Evolutionary conservation across 352 stramenopile species (phyloP).

Genomic region (Phytophthora fragariae): DNA sequence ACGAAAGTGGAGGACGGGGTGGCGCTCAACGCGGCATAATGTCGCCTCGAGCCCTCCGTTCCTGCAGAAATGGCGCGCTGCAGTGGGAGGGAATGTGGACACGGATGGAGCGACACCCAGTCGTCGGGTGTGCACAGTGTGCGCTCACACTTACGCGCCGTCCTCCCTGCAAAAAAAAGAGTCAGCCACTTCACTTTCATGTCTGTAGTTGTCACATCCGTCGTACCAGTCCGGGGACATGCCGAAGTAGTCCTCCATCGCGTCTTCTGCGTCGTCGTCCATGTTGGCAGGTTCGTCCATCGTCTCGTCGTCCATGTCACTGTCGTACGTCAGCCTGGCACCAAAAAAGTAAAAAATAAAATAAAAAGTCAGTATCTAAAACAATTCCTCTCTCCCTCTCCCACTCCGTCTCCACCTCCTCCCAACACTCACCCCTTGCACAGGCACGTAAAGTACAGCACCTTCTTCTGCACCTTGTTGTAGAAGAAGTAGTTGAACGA

Average conservation of each 20-base stretch:
- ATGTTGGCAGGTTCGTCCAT: constrained; percentile 74
- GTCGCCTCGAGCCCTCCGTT: constrained; percentile 20
- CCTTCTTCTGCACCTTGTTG: constrained; percentile 94
- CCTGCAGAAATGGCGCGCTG: constrained; percentile 37
- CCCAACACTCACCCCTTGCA: constrained; percentile 76
- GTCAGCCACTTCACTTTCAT: constrained; percentile 1
- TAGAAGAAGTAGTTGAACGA: constrained; percentile 97
- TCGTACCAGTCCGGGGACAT: constrained; percentile 87
- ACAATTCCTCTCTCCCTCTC: background rate
- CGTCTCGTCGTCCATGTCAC: constrained; percentile 81
- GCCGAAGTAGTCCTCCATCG: constrained; percentile 86
- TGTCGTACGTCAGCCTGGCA: constrained; percentile 62
- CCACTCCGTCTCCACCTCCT: background rate
- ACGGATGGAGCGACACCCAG: constrained; percentile 11
- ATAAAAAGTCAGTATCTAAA: background rate
- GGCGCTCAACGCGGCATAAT: background rate
- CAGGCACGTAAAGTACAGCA: constrained; percentile 95
- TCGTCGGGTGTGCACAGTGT: constrained; percentile 20
- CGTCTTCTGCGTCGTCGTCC: constrained; percentile 84
- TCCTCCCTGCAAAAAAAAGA: constrained; percentile 52
- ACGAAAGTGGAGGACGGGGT: constrained; percentile 22
- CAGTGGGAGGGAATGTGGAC: constrained; percentile 21
- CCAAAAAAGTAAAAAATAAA: constrained; percentile 16
- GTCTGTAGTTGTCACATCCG: background rate
- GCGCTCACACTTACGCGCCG: constrained; percentile 49